A percentile compares a stretch with the other conserved stretches of the same genome.
Evolutionary conservation across 1,284 basidiomycete species (phyloP).

Genomic region (Schizopora paradoxa): DNA sequence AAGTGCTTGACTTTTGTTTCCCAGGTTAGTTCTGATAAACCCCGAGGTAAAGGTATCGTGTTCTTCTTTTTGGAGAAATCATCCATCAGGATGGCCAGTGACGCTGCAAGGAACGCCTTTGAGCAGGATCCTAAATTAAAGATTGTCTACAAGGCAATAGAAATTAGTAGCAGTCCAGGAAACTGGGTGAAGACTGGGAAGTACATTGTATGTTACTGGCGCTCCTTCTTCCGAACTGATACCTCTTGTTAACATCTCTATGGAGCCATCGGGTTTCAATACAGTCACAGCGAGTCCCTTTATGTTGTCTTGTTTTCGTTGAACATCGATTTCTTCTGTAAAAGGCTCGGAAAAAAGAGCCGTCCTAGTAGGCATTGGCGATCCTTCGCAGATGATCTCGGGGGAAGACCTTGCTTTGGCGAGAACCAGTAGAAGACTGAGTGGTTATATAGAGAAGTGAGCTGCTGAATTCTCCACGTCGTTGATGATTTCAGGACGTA

Average conservation of each 20-base stretch:
- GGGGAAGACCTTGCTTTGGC: no score
- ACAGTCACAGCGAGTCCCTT: constrained; percentile 9
- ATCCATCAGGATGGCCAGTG: constrained; percentile 35
- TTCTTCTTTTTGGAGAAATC: constrained; percentile 27
- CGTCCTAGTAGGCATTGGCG: no score
- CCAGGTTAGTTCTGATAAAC: constrained; percentile 27
- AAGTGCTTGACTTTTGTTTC: constrained; percentile 36
- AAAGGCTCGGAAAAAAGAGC: no score
- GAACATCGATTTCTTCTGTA: no score
- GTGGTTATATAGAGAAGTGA: no score
- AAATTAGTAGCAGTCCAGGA: neutral
- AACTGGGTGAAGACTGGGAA: neutral
- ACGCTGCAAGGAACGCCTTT: constrained; percentile 37
- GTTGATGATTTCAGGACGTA: no score
- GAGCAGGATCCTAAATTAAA: constrained; percentile 41
- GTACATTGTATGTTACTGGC: constrained; percentile 27
- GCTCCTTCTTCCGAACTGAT: constrained; percentile 28
- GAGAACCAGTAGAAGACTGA: no score
- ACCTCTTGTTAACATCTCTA: constrained; percentile 16
- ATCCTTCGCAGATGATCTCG: no score
- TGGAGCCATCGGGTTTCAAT: constrained; percentile 5
- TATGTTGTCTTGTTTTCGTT: constrained; percentile 3
- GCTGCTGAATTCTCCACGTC: no score
- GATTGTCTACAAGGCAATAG: constrained; percentile 27
- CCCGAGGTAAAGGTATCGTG: constrained; percentile 25